A percentile compares a stretch with the other conserved stretches of the same genome.
Evolutionary conservation across 805 yeast genomes (phyloP).

Genomic region (Myxozyma kluyveri): DNA sequence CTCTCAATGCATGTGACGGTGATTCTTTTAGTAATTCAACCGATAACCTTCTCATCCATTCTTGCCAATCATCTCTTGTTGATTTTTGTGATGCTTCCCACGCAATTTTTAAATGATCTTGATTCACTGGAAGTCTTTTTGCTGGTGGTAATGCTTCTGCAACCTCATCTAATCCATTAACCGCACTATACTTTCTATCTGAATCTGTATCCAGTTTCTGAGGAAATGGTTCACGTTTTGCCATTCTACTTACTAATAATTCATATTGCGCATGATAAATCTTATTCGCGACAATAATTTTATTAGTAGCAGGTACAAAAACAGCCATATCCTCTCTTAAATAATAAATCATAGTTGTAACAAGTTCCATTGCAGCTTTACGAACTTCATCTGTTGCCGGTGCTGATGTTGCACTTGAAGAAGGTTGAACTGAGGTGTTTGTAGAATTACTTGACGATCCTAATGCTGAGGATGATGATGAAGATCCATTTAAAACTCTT

Average conservation of each 20-base stretch:
- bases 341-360: slow-evolving; percentile 70
- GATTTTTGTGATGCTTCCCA: slow-evolving; percentile 92
- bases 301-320: slow-evolving; percentile 78
- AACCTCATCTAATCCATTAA: slow-evolving; percentile 45
- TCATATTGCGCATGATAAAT: slow-evolving; percentile 75
- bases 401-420: no score
- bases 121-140: slow-evolving; percentile 70
- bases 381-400: slow-evolving; percentile 56
- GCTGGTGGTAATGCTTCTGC: slow-evolving; percentile 65
- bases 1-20: slow-evolving; percentile 90
- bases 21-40: slow-evolving; percentile 85
- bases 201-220: slow-evolving; percentile 57
- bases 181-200: slow-evolving; percentile 56
- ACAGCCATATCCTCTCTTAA: slow-evolving; percentile 81
- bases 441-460: no score
- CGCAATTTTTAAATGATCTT: slow-evolving; percentile 63
- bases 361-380: slow-evolving; percentile 68
- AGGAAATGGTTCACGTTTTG: slow-evolving; percentile 85
- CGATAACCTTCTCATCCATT: slow-evolving; percentile 87
- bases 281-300: slow-evolving; percentile 53
- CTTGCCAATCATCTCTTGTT: slow-evolving; percentile 96
- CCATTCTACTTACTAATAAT: slow-evolving; percentile 69
- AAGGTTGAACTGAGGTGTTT: no score
- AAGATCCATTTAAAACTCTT: no score
- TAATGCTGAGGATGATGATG: no score